A percentile compares a stretch with the other conserved stretches of the same genome.
phyloP scores from a whole-genome alignment of 768 basidiomycete species.

The Glaciozyma martinii region DNA sequence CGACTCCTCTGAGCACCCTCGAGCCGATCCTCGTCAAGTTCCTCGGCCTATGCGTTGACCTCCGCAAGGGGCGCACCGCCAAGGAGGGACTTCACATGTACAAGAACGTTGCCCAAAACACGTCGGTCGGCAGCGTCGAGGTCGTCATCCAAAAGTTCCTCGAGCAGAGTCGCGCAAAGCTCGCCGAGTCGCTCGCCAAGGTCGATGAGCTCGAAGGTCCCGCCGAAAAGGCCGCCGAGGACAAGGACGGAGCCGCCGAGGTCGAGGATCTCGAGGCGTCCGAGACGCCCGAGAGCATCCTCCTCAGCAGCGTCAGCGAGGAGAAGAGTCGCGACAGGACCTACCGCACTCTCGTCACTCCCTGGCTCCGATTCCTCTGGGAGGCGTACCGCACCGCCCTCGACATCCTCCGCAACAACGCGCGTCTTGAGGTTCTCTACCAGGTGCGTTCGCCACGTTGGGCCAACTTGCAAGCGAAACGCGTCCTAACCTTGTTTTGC shows the following conservation, averaged over 20 bases:
- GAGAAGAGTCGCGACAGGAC: slow-evolving; percentile 91
- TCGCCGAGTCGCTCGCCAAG: slow-evolving; percentile 40
- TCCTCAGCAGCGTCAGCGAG: slow-evolving; percentile 77
- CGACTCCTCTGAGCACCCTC: slow-evolving; percentile 73
- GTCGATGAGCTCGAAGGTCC: slow-evolving; percentile 39
- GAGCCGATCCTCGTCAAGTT: slow-evolving; percentile 95
- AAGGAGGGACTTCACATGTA: slow-evolving; percentile 94
- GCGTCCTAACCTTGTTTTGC: neutral
- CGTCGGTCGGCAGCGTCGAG: slow-evolving; percentile 83
- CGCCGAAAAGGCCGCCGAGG: slow-evolving; percentile 14
- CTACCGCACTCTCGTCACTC: slow-evolving; percentile 87
- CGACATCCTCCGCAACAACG: slow-evolving; percentile 93
- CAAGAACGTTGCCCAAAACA: slow-evolving; percentile 95
- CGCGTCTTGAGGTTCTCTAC: slow-evolving; percentile 82
- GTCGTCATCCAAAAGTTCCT: slow-evolving; percentile 80
- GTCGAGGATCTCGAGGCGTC: slow-evolving; percentile 93
- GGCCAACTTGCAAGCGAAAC: neutral
- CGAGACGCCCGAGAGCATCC: slow-evolving; percentile 85
- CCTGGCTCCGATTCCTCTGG: slow-evolving; percentile 98
- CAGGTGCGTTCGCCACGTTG: slow-evolving; percentile 53
- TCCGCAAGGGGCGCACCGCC: slow-evolving; percentile 85
- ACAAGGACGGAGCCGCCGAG: slow-evolving; percentile 46
- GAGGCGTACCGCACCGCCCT: slow-evolving; percentile 92
- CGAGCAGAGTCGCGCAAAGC: slow-evolving; percentile 41
- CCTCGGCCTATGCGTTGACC: slow-evolving; percentile 89